These are phyloP conservation scores for Phytophthora fragariaefolia DNA, from an alignment of 352 stramenopile species.

Conservation along the genomic window DNA sequence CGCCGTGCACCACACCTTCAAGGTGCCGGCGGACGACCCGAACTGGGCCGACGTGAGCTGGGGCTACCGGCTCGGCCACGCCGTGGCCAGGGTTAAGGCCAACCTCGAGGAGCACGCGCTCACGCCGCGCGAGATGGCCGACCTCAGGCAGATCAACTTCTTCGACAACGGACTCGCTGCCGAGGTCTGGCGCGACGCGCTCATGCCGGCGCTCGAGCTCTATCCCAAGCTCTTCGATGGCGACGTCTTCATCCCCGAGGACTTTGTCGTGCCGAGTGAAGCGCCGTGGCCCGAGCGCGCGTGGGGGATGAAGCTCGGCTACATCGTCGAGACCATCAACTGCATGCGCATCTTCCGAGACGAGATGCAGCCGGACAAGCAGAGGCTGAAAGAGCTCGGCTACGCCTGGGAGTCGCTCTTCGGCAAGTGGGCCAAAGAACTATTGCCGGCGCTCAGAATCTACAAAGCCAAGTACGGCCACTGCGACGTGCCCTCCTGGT, in stretches of 20 bases:
- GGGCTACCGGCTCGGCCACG: conserved; percentile 74
- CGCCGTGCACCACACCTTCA: conserved; percentile 89
- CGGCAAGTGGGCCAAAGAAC: conserved; percentile 57
- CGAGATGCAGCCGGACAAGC: conserved; percentile 48
- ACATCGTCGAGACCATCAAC: conserved; percentile 60
- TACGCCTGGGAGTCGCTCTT: conserved; percentile 71
- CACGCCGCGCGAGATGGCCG: conserved; percentile 27
- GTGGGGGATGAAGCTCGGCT: conserved; percentile 56
- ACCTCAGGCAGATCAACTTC: conserved; percentile 54
- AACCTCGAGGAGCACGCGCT: conserved; percentile 43
- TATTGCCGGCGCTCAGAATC: conserved; percentile 68
- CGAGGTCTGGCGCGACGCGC: conserved; percentile 38
- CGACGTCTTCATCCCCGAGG: conserved; percentile 43
- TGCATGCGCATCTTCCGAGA: conserved; percentile 49
- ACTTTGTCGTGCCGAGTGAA: conserved; percentile 68
- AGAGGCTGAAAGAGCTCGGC: conserved; percentile 51
- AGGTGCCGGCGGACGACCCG: conserved; percentile 73
- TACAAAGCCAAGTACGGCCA: conserved; percentile 90
- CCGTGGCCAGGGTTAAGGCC: conserved; percentile 58
- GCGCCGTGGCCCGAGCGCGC: conserved; percentile 48
- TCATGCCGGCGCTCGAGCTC: conserved; percentile 55
- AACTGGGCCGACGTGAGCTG: conserved; percentile 84
- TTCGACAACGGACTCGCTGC: conserved; percentile 41
- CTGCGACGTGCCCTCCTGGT: conserved; percentile 85
- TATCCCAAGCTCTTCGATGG: conserved; percentile 30